Evolutionary conservation across 352 stramenopile species (phyloP), one percentile per base, ranked within the genome.

Genomic region (Pythium utonaiense): DNA sequence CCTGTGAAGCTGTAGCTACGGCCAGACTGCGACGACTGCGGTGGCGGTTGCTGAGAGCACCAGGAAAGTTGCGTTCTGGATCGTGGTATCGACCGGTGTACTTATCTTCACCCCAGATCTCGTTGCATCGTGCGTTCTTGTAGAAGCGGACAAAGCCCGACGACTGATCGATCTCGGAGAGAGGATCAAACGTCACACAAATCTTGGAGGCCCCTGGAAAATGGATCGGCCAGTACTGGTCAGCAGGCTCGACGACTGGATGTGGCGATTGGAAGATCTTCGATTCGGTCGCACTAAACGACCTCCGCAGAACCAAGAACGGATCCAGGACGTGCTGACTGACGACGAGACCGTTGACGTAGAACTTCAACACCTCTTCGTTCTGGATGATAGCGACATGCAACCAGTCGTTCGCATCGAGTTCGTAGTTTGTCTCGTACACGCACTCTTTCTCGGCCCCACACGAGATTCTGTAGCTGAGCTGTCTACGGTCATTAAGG

Each of bases 61-160:
- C 82, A 30, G 82, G 82, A 38, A 91, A 91, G 49, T 91, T 89
- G 10, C 80, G 54, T 53, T 91, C 78, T 4, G 80, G 78, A 59
- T 89, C 80, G 51, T 85, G 80, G 42, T 89, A 89, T 17, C 84
- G 83, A 21, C 83, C 83, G 4, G 77, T 79, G 58, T 92, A 92
- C 44, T 77, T 80, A 27, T 83, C 67, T 53, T 92, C 77, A 13
- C 80, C 83, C 83, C 83, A 92, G 38, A 72, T 69, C 17, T 88
- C 83, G n/a, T 76, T 73, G 63, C 77, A 90, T 21, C 69, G 69
- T 12, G 71, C 78, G 52, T 86, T 76, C 58, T 86, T 87, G 67
- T 90, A 90, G 58, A 92, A 76, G 0, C 79, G 78, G 36, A 92
- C 80, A 61, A 80, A 90, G 0, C 80, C 80, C 1, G 66, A 78